A percentile compares a stretch with the other conserved stretches of the same genome.
phyloP scores from a whole-genome alignment of 1,284 basidiomycete species.

The Ustilago loliicola region DNA sequence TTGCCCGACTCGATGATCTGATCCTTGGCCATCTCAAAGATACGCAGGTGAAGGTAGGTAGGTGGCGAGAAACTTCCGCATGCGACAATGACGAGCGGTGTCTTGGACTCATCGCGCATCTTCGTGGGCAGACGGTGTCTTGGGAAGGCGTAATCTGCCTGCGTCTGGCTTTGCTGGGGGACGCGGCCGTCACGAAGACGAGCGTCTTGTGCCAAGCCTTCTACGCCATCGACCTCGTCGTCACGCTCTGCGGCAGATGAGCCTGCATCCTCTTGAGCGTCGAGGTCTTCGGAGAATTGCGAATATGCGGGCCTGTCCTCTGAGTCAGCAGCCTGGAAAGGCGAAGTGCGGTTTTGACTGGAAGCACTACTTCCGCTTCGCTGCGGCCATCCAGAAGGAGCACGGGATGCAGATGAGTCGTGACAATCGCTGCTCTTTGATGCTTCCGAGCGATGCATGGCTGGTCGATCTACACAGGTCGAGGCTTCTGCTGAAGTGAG shows the following conservation, averaged over 20 bases:
- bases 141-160: constrained; percentile 66
- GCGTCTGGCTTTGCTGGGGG: constrained; percentile 57
- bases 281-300: constrained; percentile 49
- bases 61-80: constrained; percentile 75
- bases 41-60: constrained; percentile 78
- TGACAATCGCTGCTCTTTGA: neutral
- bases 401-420: neutral
- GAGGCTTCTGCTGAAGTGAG: constrained; percentile 19
- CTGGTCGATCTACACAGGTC: neutral
- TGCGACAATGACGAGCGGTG: constrained; percentile 72
- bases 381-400: constrained; percentile 8
- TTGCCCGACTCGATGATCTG: constrained; percentile 91
- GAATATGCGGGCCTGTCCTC: constrained; percentile 50
- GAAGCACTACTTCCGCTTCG: constrained; percentile 17
- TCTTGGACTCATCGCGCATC: constrained; percentile 68
- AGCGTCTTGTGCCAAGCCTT: constrained; percentile 12
- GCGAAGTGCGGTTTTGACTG: constrained; percentile 15
- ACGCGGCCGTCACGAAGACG: constrained; percentile 39
- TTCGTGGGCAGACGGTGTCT: constrained; percentile 64
- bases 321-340: neutral
- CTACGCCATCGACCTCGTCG: constrained; percentile 57
- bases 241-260: constrained; percentile 50
- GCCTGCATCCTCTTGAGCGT: constrained; percentile 49
- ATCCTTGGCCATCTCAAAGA: constrained; percentile 99
- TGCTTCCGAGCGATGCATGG: constrained; percentile 1